Conservation (phyloP, 495 filamentous ascomycete genomes). For the Aspergillus diversus region DNA sequence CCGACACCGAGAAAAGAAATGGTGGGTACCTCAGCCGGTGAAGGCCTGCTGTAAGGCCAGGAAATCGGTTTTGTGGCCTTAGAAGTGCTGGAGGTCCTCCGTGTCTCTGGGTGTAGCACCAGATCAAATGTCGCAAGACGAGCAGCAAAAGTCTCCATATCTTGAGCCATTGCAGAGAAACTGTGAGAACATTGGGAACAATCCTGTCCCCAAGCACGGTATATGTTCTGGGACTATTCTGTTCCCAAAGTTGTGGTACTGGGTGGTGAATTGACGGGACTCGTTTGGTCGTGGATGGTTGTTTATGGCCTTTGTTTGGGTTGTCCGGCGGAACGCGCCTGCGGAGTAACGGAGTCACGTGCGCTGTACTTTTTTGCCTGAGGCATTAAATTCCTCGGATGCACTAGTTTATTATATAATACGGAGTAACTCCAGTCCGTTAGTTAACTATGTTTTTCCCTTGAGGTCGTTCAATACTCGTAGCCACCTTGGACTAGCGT, state of each 20-base stretch:
- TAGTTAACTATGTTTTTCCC: too few relatives aligned
- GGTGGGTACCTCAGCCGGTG: conserved; percentile 60
- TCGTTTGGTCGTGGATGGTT: neutral
- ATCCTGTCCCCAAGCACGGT: neutral
- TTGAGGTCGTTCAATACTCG: too few relatives aligned
- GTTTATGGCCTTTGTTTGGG: conserved; percentile 45
- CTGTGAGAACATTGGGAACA: conserved; percentile 15
- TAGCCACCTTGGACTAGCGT: too few relatives aligned
- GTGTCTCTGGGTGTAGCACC: conserved; percentile 60
- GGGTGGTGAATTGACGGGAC: too few relatives aligned
- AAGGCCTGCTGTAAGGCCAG: conserved; percentile 76
- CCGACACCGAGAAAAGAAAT: neutral
- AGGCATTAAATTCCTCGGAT: neutral
- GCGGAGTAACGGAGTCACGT: conserved; percentile 28
- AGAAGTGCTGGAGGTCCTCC: conserved; percentile 63
- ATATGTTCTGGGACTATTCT: neutral
- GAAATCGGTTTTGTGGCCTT: conserved; percentile 63
- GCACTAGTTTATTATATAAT: neutral
- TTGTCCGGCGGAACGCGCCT: conserved; percentile 30
- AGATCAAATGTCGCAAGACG: conserved; percentile 76
- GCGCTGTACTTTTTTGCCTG: neutral
- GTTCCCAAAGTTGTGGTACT: neutral
- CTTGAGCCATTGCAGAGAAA: conserved; percentile 32
- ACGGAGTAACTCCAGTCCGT: too few relatives aligned
- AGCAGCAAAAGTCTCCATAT: conserved; percentile 67